phyloP scores from a whole-genome alignment of 2,329 filamentous ascomycete species.

The Domatiomyces globalis region DNA sequence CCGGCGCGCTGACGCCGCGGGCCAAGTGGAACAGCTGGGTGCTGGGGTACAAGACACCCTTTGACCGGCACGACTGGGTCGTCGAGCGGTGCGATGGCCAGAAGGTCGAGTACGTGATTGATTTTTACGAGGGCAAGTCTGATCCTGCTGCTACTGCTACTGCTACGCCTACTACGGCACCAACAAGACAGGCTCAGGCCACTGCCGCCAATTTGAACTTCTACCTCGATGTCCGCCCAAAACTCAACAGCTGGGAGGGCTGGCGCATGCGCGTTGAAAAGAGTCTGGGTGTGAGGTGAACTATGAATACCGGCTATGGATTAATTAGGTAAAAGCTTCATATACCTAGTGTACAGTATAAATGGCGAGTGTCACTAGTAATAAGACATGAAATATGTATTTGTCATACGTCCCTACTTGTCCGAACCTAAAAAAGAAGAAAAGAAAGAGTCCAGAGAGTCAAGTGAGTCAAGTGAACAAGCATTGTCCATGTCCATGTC shows the following conservation, averaged over 20 bases:
- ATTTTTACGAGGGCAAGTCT: conserved; percentile 73
- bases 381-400: too few relatives aligned
- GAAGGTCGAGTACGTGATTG: conserved; percentile 86
- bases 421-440: too few relatives aligned
- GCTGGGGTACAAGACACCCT: conserved; percentile 79
- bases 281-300: conserved; percentile 18
- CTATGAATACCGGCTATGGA: background rate
- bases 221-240: conserved; percentile 51
- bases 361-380: too few relatives aligned
- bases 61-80: conserved; percentile 95
- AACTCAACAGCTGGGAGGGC: conserved; percentile 50
- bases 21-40: conserved; percentile 49
- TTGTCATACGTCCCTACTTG: too few relatives aligned
- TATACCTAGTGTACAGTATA: too few relatives aligned
- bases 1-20: conserved; percentile 55
- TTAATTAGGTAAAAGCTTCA: too few relatives aligned
- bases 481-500: too few relatives aligned
- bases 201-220: conserved; percentile 40
- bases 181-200: background rate
- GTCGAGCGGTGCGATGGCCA: conserved; percentile 69
- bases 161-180: conserved; percentile 1
- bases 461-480: too few relatives aligned
- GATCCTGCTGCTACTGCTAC: conserved; percentile 21
- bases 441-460: too few relatives aligned
- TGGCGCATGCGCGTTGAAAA: conserved; percentile 41